phyloP scores from a whole-genome alignment of 176 grass and related monocot species.

The Cenchrus purpureus region DNA sequence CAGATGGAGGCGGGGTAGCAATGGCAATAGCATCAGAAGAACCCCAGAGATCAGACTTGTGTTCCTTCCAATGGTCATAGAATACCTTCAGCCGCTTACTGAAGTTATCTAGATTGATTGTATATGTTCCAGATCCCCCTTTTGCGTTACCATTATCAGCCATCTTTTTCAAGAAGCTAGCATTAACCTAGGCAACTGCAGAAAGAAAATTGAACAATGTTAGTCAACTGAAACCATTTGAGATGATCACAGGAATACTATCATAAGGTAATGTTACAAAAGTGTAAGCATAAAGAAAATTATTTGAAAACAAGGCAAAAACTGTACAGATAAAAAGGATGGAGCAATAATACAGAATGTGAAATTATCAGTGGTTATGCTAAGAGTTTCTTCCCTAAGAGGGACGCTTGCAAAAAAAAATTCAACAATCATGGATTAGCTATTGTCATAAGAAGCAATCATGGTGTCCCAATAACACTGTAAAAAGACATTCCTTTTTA shows the following conservation, averaged over 20 bases:
- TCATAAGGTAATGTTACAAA: neutral
- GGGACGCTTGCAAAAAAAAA: neutral
- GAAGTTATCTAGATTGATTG: constrained; percentile 73
- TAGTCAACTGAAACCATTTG: constrained; percentile 8
- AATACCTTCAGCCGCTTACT: constrained; percentile 70
- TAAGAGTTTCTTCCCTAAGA: neutral
- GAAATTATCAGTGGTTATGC: neutral
- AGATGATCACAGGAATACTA: neutral
- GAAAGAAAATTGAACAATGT: constrained; percentile 23
- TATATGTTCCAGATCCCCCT: constrained; percentile 46
- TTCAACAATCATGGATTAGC: constrained; percentile 3
- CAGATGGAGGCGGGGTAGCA: constrained; percentile 77
- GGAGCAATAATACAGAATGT: neutral
- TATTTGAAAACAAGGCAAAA: constrained; percentile 3
- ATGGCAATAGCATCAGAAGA: constrained; percentile 73
- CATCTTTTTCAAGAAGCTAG: constrained; percentile 50
- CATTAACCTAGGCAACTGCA: constrained; percentile 44
- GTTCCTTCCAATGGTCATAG: constrained; percentile 64
- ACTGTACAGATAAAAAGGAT: neutral
- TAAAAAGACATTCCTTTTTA: neutral
- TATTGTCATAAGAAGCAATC: neutral
- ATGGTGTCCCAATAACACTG: constrained; percentile 6
- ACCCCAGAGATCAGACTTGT: constrained; percentile 72
- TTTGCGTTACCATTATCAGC: constrained; percentile 42
- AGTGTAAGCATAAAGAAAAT: neutral